Percentiles rank a stretch among this genome's conserved stretches.
phyloP scores from a whole-genome alignment of 2,329 filamentous ascomycete genomes.

The Fusarium brachygibbosum region DNA sequence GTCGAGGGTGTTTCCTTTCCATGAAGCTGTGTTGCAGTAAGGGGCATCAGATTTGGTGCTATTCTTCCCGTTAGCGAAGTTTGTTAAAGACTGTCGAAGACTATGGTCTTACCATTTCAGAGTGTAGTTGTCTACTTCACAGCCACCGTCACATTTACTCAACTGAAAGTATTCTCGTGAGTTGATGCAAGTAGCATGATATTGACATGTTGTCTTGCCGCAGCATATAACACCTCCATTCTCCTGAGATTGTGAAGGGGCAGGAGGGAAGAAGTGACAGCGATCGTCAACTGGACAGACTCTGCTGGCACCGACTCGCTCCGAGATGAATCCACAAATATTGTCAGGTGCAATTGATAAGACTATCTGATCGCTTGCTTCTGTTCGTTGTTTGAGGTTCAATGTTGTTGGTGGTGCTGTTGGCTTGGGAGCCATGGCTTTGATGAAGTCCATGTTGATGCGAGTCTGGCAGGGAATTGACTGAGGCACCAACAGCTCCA shows the following conservation, averaged over 20 bases:
- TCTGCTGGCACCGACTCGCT: constrained; percentile 14
- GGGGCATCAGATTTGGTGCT: constrained; percentile 13
- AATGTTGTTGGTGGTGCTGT: constrained; percentile 18
- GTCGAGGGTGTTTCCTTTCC: constrained; percentile 13
- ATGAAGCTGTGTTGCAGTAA: constrained; percentile 27
- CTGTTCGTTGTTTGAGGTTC: constrained; percentile 12
- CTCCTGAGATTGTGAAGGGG: neutral
- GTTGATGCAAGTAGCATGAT: constrained; percentile 21
- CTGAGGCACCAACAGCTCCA: neutral
- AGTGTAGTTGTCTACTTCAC: constrained; percentile 29
- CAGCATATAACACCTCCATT: constrained; percentile 23
- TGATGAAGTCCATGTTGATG: constrained; percentile 14
- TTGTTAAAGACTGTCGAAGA: neutral
- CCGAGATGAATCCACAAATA: constrained; percentile 31
- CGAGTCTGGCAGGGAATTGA: neutral
- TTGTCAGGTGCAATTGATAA: constrained; percentile 14
- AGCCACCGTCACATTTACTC: constrained; percentile 25
- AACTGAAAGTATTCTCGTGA: constrained; percentile 26
- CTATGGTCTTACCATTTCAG: constrained; percentile 17
- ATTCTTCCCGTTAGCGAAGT: neutral
- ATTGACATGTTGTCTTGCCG: constrained; percentile 7
- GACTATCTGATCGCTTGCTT: neutral
- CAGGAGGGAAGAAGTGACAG: constrained; percentile 16
- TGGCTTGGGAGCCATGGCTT: constrained; percentile 5
- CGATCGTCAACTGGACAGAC: constrained; percentile 4